These are phyloP conservation scores for Bacterosira constricta DNA, from an alignment of 108 stramenopile species.

Conservation along the genomic window DNA sequence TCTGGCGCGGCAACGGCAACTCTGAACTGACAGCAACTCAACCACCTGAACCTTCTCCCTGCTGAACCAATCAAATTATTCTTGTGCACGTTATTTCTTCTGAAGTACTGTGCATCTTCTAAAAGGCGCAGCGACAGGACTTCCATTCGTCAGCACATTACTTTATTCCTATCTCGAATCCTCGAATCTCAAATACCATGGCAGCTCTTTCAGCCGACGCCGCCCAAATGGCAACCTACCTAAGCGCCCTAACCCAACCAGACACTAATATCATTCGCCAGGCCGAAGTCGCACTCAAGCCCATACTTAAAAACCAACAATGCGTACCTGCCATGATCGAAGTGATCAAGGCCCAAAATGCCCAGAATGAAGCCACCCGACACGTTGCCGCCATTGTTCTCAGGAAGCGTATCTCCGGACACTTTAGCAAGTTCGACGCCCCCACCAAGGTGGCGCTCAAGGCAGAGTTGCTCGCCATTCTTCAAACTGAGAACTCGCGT, in stretches of 20 bases:
- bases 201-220: slow-evolving; percentile 46
- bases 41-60: too few species aligned
- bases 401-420: slow-evolving; percentile 84
- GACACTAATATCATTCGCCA: slow-evolving; percentile 90
- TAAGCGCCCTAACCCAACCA: slow-evolving; percentile 82
- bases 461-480: slow-evolving; percentile 68
- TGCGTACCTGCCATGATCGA: slow-evolving; percentile 84
- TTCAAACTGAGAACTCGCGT: slow-evolving; percentile 80
- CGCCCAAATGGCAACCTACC: slow-evolving; percentile 52
- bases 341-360: slow-evolving; percentile 54
- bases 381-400: slow-evolving; percentile 92
- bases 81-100: background rate
- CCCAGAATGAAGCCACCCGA: slow-evolving; percentile 77
- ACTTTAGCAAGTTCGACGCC: slow-evolving; percentile 77
- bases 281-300: slow-evolving; percentile 88
- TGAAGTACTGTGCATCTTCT: background rate
- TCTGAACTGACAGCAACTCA: too few species aligned
- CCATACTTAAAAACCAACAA: slow-evolving; percentile 74
- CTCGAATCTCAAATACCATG: slow-evolving; percentile 28
- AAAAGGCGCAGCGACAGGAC: background rate
- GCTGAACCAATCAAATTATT: background rate
- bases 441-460: slow-evolving; percentile 63
- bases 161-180: too few species aligned
- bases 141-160: too few species aligned
- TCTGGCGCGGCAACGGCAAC: too few species aligned